Evolutionary conservation across 495 filamentous ascomycete genomes (phyloP).

Genomic region (Trichoderma virens): DNA sequence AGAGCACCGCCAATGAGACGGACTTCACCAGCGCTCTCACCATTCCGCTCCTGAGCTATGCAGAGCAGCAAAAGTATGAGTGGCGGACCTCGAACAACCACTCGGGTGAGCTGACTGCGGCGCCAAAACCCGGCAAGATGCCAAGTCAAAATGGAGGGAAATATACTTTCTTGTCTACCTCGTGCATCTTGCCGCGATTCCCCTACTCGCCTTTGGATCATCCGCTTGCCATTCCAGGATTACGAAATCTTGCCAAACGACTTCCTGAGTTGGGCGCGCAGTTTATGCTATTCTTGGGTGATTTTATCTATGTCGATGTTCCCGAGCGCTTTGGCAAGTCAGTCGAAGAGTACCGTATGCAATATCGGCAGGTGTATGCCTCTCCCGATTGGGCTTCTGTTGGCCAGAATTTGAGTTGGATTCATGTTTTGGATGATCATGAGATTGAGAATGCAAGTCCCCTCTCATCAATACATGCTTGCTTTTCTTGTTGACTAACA

Average conservation of each 20-base stretch:
- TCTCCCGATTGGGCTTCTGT: slow-evolving; percentile 79
- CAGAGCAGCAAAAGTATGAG: slow-evolving; percentile 58
- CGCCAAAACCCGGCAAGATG: slow-evolving; percentile 51
- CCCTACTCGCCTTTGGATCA: slow-evolving; percentile 80
- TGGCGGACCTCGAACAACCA: slow-evolving; percentile 79
- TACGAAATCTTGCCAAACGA: slow-evolving; percentile 58
- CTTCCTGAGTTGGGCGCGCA: slow-evolving; percentile 57
- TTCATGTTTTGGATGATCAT: slow-evolving; percentile 93
- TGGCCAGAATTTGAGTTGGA: slow-evolving; percentile 73
- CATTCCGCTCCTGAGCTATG: slow-evolving; percentile 40
- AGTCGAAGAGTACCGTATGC: slow-evolving; percentile 69
- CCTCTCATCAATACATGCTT: background rate
- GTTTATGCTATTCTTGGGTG: slow-evolving; percentile 98
- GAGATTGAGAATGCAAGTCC: slow-evolving; percentile 59
- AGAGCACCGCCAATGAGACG: slow-evolving; percentile 60
- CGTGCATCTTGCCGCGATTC: slow-evolving; percentile 83
- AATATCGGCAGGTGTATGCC: slow-evolving; percentile 89
- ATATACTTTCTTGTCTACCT: slow-evolving; percentile 84
- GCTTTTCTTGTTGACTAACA: background rate
- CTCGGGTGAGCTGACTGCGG: slow-evolving; percentile 65
- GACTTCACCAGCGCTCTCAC: slow-evolving; percentile 69
- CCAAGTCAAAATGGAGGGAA: slow-evolving; percentile 47
- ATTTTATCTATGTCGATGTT: slow-evolving; percentile 97
- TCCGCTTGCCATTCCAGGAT: slow-evolving; percentile 70
- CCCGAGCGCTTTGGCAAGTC: slow-evolving; percentile 67